These are phyloP conservation scores for Solanum arcanum DNA, from an alignment of 257 asterid species.

Conservation along the genomic window DNA sequence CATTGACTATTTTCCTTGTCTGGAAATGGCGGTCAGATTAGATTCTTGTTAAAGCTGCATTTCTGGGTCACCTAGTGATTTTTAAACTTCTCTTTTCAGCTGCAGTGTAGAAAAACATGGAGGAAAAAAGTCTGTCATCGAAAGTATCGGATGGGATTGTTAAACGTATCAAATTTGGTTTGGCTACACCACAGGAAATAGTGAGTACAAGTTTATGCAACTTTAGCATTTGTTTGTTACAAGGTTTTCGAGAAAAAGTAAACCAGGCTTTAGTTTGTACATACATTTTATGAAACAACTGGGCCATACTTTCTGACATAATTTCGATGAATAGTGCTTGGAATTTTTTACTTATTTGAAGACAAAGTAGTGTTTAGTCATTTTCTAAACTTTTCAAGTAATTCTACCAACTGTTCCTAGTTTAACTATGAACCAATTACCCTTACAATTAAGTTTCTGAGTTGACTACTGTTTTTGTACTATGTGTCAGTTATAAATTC, in stretches of 20 bases:
- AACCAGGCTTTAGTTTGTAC: not conserved
- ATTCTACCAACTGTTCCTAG: not conserved
- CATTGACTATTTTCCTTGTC: not conserved
- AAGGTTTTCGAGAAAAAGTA: not conserved
- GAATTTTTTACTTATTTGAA: not conserved
- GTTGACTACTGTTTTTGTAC: not conserved
- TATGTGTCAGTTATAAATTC: not conserved
- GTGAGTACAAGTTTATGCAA: slow-evolving; percentile 26
- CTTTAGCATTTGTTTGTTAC: not conserved
- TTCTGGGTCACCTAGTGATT: not conserved
- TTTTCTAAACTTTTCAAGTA: not conserved
- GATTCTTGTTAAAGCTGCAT: not conserved
- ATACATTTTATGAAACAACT: not conserved
- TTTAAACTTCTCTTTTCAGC: not conserved
- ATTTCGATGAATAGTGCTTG: not conserved
- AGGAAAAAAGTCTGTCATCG: slow-evolving; percentile 27
- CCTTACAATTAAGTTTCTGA: not conserved
- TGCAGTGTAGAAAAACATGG: slow-evolving; percentile 36
- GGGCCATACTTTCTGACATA: not conserved
- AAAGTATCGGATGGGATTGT: slow-evolving; percentile 41
- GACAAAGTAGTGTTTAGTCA: not conserved
- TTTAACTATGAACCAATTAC: not conserved
- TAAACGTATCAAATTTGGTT: slow-evolving; percentile 47
- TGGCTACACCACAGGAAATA: slow-evolving; percentile 80
- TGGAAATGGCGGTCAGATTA: not conserved